Base-by-base conservation (phyloP, 495 filamentous ascomycete genomes). In the Aspergillus kassunensis region DNA sequence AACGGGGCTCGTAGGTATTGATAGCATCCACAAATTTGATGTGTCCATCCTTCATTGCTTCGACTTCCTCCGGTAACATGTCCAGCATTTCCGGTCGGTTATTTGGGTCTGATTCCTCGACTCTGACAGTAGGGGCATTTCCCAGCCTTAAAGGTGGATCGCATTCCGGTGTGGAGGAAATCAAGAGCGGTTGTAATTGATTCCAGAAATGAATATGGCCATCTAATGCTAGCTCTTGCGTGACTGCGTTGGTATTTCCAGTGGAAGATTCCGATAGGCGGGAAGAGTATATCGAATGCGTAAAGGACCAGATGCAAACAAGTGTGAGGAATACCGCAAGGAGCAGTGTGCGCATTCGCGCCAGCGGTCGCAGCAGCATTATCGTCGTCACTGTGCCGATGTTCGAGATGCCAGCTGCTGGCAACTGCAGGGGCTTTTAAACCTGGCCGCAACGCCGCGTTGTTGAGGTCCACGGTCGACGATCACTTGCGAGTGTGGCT, bases 11-110 rank as follows among this genome's bases (percentile, higher is more conserved):
- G 20, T 70, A 54, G 3, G 36, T 46, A 6, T 61, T 55, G 27
- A 77, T 70, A 1, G 60, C 59, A 15, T 64, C 44, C 20, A 76
- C 58, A 53, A 76, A 77, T 19, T 59, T 52, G 7, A 46, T 45
- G 48, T 77, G 73, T 4, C 59, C 60, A 18, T 55, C 49, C 30
- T 61, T 61, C 65, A 71, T 64, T n/a, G 44, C 42, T 8, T 53
- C 51, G 12, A 69, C 54, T 41, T 71, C 66, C 4, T 60, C 53
- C 11, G 54, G 51, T 1, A 56, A 27, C 63, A 71, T 66, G 46
- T 68, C 62, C 44, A 71, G 44, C 23, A 64, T 30, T 31, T 71
- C 59, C 9, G 66, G 63, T 34, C 59, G 63, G 16, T 51, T 49
- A 21, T 61, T 42, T 6, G 58, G 56, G 20, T 62, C 46, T 1